Percentiles rank a stretch among this genome's conserved stretches.
These are phyloP conservation scores for Alternaria metachromatica DNA, from an alignment of 2,329 filamentous ascomycete genomes.

Conservation along the genomic window DNA sequence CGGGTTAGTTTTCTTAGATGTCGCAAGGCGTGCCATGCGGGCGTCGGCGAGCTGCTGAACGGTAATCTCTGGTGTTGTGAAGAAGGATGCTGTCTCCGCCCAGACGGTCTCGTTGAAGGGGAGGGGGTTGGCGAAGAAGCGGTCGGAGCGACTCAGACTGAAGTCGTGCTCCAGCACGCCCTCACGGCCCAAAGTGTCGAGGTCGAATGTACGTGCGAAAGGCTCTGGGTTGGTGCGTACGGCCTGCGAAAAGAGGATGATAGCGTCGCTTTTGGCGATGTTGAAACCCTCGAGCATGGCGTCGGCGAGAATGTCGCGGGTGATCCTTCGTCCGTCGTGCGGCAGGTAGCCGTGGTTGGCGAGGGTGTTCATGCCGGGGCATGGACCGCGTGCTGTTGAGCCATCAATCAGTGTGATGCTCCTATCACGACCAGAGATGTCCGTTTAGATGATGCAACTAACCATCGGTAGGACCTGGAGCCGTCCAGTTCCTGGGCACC, in stretches of 20 bases:
- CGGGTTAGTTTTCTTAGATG: slow-evolving; percentile 8
- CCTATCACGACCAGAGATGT: background rate
- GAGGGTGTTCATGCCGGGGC: background rate
- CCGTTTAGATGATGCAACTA: background rate
- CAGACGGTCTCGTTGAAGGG: slow-evolving; percentile 14
- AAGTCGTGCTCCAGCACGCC: slow-evolving; percentile 11
- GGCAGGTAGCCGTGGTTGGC: background rate
- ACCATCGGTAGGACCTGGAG: slow-evolving; percentile 11
- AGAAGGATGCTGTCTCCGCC: slow-evolving; percentile 9
- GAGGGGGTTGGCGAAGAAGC: slow-evolving; percentile 11
- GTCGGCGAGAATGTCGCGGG: slow-evolving; percentile 8
- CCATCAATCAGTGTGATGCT: background rate
- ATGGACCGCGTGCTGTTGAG: slow-evolving; percentile 6
- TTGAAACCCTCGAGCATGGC: slow-evolving; percentile 13
- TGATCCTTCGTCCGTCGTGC: slow-evolving; percentile 3
- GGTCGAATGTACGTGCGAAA: slow-evolving; percentile 4
- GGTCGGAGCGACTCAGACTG: slow-evolving; percentile 10
- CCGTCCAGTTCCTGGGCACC: slow-evolving; percentile 4
- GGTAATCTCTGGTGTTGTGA: slow-evolving; percentile 5
- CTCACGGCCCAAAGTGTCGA: slow-evolving; percentile 9
- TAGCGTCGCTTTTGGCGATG: slow-evolving; percentile 11
- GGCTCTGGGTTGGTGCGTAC: slow-evolving; percentile 10
- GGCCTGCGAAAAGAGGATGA: slow-evolving; percentile 11
- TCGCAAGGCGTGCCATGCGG: slow-evolving; percentile 4
- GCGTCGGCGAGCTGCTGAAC: background rate